Conservation (phyloP, 164 flowering plant genomes). For the Cinnamomum chago region DNA sequence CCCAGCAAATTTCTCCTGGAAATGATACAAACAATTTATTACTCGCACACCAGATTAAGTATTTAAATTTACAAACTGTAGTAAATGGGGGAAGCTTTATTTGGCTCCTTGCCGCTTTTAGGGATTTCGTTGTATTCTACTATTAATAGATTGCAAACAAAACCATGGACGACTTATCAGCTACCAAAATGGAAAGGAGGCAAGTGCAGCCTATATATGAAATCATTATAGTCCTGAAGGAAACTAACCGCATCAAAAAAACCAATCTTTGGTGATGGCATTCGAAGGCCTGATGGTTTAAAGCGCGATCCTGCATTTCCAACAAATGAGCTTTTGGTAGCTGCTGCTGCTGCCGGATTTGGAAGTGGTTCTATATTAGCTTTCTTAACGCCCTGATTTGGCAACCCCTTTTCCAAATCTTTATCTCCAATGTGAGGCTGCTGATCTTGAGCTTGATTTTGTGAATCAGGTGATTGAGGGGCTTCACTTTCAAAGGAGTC, state of each 20-base stretch:
- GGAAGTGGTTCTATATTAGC: slow-evolving; percentile 18
- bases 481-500: slow-evolving; percentile 16
- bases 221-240: neutral
- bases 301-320: neutral
- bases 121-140: neutral
- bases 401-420: neutral
- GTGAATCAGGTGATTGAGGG: slow-evolving; percentile 16
- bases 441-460: slow-evolving; percentile 9
- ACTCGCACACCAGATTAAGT: neutral
- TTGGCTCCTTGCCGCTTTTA: neutral
- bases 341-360: slow-evolving; percentile 23
- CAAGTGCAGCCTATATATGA: neutral
- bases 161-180: too few species aligned
- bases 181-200: neutral
- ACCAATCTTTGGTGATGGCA: slow-evolving; percentile 93
- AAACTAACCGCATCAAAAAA: slow-evolving; percentile 90
- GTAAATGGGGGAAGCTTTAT: neutral
- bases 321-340: slow-evolving; percentile 5
- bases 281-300: slow-evolving; percentile 77
- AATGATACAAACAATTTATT: neutral
- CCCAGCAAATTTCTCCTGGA: slow-evolving; percentile 19
- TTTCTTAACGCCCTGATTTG: slow-evolving; percentile 21
- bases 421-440: neutral
- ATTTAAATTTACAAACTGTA: neutral
- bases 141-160: neutral